These are phyloP conservation scores for Leccinum disarticulatum DNA, from an alignment of 768 basidiomycete genomes.

Conservation along the genomic window DNA sequence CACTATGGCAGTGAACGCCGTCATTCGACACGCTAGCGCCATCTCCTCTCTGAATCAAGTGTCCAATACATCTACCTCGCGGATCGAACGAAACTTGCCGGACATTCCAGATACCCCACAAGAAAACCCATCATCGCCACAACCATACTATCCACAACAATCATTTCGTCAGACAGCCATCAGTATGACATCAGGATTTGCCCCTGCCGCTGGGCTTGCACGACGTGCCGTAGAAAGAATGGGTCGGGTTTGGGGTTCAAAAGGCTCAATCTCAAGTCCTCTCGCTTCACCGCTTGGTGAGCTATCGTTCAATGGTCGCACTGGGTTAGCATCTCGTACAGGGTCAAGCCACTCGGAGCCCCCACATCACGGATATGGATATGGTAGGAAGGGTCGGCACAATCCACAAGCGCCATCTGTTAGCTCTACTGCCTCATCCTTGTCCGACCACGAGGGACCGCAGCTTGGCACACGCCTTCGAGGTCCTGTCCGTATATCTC, in stretches of 20 bases:
- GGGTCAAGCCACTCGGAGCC: slow-evolving; percentile 41
- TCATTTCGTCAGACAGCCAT: slow-evolving; percentile 64
- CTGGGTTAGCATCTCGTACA: slow-evolving; percentile 37
- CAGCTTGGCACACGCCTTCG: slow-evolving; percentile 55
- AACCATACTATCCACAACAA: slow-evolving; percentile 23
- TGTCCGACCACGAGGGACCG: slow-evolving; percentile 51
- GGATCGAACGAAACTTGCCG: slow-evolving; percentile 30
- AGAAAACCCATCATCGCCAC: slow-evolving; percentile 9
- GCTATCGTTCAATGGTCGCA: slow-evolving; percentile 37
- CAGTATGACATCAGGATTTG: slow-evolving; percentile 67
- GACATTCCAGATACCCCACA: slow-evolving; percentile 27
- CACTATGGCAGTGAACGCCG: slow-evolving; percentile 25
- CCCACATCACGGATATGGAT: slow-evolving; percentile 13
- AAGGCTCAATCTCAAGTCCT: slow-evolving; percentile 35
- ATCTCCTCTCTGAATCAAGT: slow-evolving; percentile 21
- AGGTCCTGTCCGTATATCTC: slow-evolving; percentile 44
- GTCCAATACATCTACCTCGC: slow-evolving; percentile 29
- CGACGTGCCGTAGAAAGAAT: slow-evolving; percentile 78
- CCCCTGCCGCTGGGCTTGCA: slow-evolving; percentile 72
- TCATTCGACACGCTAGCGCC: slow-evolving; percentile 24
- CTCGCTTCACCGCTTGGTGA: slow-evolving; percentile 48
- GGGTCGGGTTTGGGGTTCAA: slow-evolving; percentile 61
- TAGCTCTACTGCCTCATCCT: slow-evolving; percentile 48
- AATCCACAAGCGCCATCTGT: slow-evolving; percentile 64
- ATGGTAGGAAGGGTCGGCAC: slow-evolving; percentile 44